Evolutionary conservation across 768 basidiomycete species (phyloP), one percentile per base, ranked within the genome.

Genomic region (Agaricus subrufescens): DNA sequence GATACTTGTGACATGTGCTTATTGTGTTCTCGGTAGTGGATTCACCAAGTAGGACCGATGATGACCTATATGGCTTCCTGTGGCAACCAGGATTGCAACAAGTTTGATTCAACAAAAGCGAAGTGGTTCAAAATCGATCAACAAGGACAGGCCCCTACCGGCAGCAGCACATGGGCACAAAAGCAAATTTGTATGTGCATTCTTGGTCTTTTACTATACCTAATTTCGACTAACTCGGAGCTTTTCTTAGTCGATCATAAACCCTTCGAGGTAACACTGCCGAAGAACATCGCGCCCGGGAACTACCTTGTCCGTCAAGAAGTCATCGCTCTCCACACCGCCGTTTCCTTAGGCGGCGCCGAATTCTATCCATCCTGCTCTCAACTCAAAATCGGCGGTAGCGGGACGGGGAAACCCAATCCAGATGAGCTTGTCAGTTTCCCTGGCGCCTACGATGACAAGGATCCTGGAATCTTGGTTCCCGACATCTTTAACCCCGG

Each of bases 361-460:
- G 90, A 93, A 69, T 92, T 91, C 69, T 93, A 93, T 66, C 84
- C 87, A 0, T 80, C 81, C 30, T 93, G 90, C 67, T 74, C 79
- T 3, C 79, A 85, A 68, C 65, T 87, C 58, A 70, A 65, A 39
- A 67, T 91, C 37, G 70, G 75, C 2, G 87, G 89, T 11, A 76
- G 71, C 49, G 76, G 77, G 43, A 76, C 75, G 1, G 84, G 80
- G 14, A 66, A 58, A 1, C 84, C 86, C 62, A 66, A 0, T n/a
- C 23, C 68, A 3, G 69, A 63, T 57, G 80, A 85, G 50, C 81
- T 83, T 37, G 87, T 87, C 42, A 74, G 70, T 34, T 75, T 91
- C 57, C 90, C 90, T 1, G 89, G 89, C 23, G 89, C 80, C 15
- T 92, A 92, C 71, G 77, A 66, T 27, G 84, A 87, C 65, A 74